Base-by-base conservation (phyloP, 1,139 yeast genomes). In the Kurtzmaniella natalensis region DNA sequence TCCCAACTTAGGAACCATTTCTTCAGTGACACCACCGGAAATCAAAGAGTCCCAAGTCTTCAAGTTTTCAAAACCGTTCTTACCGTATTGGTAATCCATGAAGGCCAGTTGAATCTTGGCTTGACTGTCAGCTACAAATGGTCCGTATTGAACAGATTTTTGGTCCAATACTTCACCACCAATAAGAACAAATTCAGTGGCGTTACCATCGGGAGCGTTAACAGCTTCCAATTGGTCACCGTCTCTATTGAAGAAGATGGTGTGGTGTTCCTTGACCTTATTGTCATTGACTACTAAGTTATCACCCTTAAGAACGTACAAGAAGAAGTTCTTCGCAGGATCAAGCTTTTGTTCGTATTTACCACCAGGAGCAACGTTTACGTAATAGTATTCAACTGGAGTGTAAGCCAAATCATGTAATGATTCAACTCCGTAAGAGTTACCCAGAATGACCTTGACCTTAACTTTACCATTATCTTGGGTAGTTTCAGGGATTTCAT, bases 131-230 rank as follows among this genome's bases (percentile, higher is more conserved):
- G 85, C 92, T 11, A 83, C 94, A 55, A 86, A 87, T 14, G 96
- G 96, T 9, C 96, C 96, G 51, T 87, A 84, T 55, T 88, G 95
- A 25, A 85, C 85, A 35, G 83, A 72, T 13, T 78, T 75, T 61
- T 88, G 96, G 47, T 85, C 75, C 40, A 87, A 65, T 27, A 76
- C 73, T 55, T 85, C 64, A 33, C 96, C 96, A 23, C 89, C 95
- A 41, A 87, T 64, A 22, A 88, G 47, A 4, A 84, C 77, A 47
- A 88, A 78, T 42, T 76, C 73, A 2, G 78, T 59, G 10, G 58
- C 63, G 48, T 49, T 40, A 11, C 59, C 51, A 18, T 53, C 50
- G 8, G 56, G 59, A 9, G 71, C 67, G 42, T 75, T 76, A 15
- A 56, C 56, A 28, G 82, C 88, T 26, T 52, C 59, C 23, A 82